Conservation (phyloP, 257 asterid species). For the Haberlea rhodopensis region DNA sequence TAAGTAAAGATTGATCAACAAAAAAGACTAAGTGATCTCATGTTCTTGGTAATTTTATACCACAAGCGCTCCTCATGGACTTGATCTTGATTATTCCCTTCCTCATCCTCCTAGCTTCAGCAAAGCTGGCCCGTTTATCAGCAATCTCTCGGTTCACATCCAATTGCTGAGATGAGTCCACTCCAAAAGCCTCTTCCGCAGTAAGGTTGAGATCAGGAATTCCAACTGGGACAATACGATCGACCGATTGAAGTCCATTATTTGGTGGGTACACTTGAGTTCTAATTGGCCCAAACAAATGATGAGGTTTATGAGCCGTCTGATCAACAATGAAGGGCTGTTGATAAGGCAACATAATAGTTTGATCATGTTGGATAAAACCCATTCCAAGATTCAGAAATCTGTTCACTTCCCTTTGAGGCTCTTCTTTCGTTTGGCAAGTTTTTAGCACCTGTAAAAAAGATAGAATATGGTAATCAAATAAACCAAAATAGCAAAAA, state of each 20-base stretch:
- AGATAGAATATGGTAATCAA: neutral
- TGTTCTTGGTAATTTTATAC: slow-evolving; percentile 25
- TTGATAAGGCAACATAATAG: slow-evolving; percentile 5
- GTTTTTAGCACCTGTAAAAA: slow-evolving; percentile 23
- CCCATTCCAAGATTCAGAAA: slow-evolving; percentile 10
- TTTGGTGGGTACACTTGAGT: slow-evolving; percentile 22
- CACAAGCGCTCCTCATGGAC: slow-evolving; percentile 25
- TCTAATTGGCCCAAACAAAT: slow-evolving; percentile 24
- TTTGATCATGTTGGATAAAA: neutral
- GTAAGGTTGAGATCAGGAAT: slow-evolving; percentile 42
- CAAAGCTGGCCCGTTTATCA: slow-evolving; percentile 42
- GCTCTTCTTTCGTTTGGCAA: slow-evolving; percentile 17
- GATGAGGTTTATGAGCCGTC: slow-evolving; percentile 24
- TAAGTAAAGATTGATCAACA: neutral
- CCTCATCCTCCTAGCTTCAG: slow-evolving; percentile 62
- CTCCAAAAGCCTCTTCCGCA: slow-evolving; percentile 27
- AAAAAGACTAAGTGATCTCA: neutral
- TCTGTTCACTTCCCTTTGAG: slow-evolving; percentile 15
- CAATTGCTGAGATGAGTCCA: slow-evolving; percentile 33
- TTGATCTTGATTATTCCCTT: slow-evolving; percentile 41
- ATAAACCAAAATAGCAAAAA: slow-evolving; percentile 14
- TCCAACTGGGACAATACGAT: slow-evolving; percentile 33
- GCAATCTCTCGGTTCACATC: slow-evolving; percentile 27
- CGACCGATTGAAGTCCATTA: slow-evolving; percentile 28
- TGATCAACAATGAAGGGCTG: slow-evolving; percentile 32